Percentiles rank a stretch among this genome's conserved stretches.
These are phyloP conservation scores for Colletotrichum brevisporum DNA, from an alignment of 2,329 filamentous ascomycete species.

Conservation along the genomic window DNA sequence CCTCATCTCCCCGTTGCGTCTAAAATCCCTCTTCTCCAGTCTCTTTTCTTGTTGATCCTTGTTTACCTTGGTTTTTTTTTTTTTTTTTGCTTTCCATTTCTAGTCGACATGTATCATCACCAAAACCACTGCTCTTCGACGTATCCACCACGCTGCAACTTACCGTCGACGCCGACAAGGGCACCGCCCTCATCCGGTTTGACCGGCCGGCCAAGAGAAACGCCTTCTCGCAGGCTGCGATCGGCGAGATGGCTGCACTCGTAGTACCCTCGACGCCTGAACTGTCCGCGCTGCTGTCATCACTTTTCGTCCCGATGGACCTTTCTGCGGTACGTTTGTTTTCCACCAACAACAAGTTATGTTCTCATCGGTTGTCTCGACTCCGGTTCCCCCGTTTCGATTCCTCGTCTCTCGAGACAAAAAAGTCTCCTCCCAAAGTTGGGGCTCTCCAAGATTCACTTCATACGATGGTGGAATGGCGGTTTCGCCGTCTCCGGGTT, in stretches of 20 bases:
- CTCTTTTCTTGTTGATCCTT: background rate
- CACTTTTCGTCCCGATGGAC: slow-evolving; percentile 50
- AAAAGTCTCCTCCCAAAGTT: too few relatives aligned
- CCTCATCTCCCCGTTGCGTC: background rate
- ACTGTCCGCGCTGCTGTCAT: slow-evolving; percentile 55
- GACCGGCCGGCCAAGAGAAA: slow-evolving; percentile 70
- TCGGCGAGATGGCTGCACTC: slow-evolving; percentile 57
- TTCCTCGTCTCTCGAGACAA: too few relatives aligned
- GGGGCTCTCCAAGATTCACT: too few relatives aligned
- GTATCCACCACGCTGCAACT: slow-evolving; percentile 35
- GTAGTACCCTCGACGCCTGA: slow-evolving; percentile 38
- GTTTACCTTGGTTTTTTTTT: background rate
- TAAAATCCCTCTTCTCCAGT: background rate
- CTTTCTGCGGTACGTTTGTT: slow-evolving; percentile 53
- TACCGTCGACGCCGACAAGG: slow-evolving; percentile 31
- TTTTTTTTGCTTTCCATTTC: background rate
- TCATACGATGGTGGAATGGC: too few relatives aligned
- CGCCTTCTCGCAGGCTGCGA: slow-evolving; percentile 68
- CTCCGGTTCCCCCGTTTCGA: background rate
- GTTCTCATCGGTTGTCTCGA: background rate
- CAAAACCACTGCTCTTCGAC: too few relatives aligned
- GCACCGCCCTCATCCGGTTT: slow-evolving; percentile 37
- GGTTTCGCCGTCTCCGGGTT: background rate
- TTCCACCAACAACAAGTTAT: background rate
- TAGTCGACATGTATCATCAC: background rate